Base-by-base conservation (phyloP, 306 rosid genomes). In the Medicago arabica region DNA sequence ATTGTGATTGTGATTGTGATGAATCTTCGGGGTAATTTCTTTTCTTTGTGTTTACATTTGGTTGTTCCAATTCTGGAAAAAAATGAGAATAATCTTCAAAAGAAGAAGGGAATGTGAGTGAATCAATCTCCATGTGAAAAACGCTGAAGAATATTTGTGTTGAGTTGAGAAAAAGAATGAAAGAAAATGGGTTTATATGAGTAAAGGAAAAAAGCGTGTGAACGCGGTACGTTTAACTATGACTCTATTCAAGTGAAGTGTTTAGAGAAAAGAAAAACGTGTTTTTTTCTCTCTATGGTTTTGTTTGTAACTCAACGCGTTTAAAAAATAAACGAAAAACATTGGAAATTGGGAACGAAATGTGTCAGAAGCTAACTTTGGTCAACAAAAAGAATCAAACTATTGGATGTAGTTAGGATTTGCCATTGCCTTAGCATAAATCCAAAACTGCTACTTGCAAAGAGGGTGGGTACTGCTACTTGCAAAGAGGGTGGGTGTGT, bases 111-210 rank as follows among this genome's bases (percentile, higher is more conserved):
- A 86, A 81, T 41, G 89, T 62, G 28, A 81, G 9, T 0, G 88
- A 65, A 16, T 31, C 66, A 8, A 87, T 88, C 82, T 92, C 97
- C 97, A 92, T 78, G 78, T 76, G 76, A 73, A 83, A 34, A 17
- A 88, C 79, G 63, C 16, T 61, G 54, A 50, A 64, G 79, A 65
- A 68, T 34, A 67, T 47, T 47, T 7, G 13, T 54, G 5, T 8
- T 58, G 71, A 67, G 50, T 38, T 16, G n/a, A 23, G 71, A 23
- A 58, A 23, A 11, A 0, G 7, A 10, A 50, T 3, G 6, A 34
- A 38, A 7, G 17, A 69, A 16, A 16, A 14, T 49, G 18, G 50
- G 3, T 16, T 5, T 28, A 31, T 41, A 47, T 43, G 10, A 53
- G 19, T 10, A 25, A 1, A 39, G 10, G 21, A 16, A 58, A 50